Conservation (phyloP, 2,329 filamentous ascomycete species). For the Hymenoscyphus salicellus region DNA sequence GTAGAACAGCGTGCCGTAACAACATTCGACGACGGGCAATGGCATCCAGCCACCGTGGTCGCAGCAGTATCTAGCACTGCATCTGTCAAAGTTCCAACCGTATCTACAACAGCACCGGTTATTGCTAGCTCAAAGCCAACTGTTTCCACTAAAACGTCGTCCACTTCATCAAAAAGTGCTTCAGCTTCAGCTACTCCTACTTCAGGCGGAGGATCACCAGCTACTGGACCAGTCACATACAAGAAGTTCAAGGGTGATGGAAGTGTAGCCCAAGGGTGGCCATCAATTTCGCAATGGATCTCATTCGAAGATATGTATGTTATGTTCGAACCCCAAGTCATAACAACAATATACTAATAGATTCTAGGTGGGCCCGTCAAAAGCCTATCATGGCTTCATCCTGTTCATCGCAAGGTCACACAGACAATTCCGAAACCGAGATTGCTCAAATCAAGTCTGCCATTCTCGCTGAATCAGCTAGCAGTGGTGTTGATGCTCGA, state of each 20-base stretch:
- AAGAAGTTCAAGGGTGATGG: constrained; percentile 10
- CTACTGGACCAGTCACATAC: constrained; percentile 1
- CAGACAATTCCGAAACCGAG: constrained; percentile 7
- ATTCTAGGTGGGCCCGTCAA: constrained; percentile 3
- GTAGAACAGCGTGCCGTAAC: neutral
- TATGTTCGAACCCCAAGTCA: neutral
- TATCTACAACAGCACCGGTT: neutral
- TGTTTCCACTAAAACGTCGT: neutral
- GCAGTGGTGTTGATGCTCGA: constrained; percentile 29
- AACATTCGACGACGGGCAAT: constrained; percentile 4
- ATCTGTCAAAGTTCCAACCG: neutral
- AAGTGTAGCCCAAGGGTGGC: constrained; percentile 13
- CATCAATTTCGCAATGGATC: constrained; percentile 7
- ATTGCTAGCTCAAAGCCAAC: neutral
- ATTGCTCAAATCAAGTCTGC: constrained; percentile 8
- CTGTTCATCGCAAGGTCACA: neutral
- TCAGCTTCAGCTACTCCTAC: neutral
- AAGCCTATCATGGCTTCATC: constrained; percentile 3
- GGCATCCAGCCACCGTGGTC: neutral
- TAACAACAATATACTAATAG: neutral
- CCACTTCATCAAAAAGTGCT: neutral
- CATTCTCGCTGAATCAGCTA: constrained; percentile 5
- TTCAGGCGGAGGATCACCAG: neutral
- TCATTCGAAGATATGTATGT: constrained; percentile 11
- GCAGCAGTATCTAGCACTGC: neutral